phyloP scores from a whole-genome alignment of 2,329 filamentous ascomycete genomes.

The Amesomyces nigricolor region DNA sequence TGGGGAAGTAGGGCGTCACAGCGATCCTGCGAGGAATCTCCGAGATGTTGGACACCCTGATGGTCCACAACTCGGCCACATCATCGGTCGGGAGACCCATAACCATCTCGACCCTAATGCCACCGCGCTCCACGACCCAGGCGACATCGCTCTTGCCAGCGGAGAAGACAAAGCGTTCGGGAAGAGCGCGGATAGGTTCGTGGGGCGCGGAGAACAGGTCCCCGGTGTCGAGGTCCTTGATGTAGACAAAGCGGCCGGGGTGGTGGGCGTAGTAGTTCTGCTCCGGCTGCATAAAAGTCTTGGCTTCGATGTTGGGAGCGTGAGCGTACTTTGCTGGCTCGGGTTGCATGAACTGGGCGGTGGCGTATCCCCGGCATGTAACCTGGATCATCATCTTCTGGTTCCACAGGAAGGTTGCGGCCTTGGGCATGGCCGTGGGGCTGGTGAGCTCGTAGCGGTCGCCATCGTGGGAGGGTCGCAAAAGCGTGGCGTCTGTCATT shows the following conservation, averaged over 20 bases:
- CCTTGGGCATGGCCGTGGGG: conserved; percentile 52
- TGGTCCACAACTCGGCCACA: conserved; percentile 51
- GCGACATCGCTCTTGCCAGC: conserved; percentile 49
- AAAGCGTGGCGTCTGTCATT: conserved; percentile 28
- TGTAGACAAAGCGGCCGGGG: conserved; percentile 53
- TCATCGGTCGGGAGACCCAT: conserved; percentile 48
- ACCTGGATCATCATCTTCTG: conserved; percentile 57
- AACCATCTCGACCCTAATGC: conserved; percentile 47
- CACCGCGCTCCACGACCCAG: conserved; percentile 49
- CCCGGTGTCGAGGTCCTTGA: conserved; percentile 50
- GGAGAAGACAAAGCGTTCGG: conserved; percentile 48
- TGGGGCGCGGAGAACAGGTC: conserved; percentile 51
- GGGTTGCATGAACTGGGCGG: conserved; percentile 55
- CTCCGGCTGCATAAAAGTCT: conserved; percentile 57
- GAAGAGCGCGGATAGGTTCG: conserved; percentile 45
- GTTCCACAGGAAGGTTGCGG: conserved; percentile 54
- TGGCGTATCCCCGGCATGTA: conserved; percentile 54
- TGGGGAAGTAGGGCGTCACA: conserved; percentile 52
- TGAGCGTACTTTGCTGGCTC: conserved; percentile 57
- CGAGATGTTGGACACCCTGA: conserved; percentile 47
- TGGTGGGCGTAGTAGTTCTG: conserved; percentile 55
- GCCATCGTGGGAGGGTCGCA: conserved; percentile 43
- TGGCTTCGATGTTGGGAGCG: conserved; percentile 51
- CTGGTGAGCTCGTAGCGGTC: conserved; percentile 50
- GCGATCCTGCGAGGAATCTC: conserved; percentile 41